phyloP scores from a whole-genome alignment of 768 basidiomycete genomes.

The Hypholoma sublateritium region DNA sequence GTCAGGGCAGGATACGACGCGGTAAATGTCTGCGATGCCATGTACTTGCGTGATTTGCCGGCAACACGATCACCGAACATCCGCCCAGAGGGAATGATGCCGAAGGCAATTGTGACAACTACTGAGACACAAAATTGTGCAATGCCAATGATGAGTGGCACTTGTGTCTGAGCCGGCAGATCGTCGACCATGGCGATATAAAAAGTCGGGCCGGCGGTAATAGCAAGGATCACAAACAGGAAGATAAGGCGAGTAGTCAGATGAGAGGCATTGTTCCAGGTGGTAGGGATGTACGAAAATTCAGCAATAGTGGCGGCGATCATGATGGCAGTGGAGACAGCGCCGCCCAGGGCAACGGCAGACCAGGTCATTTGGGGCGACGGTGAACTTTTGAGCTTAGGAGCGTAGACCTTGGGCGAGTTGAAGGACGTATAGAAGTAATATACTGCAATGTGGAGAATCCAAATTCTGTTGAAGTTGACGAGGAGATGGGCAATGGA shows the following conservation, averaged over 20 bases:
- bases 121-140: conserved; percentile 94
- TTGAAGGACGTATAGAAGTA: conserved; percentile 99
- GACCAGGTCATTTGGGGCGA: conserved; percentile 94
- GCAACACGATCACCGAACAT: conserved; percentile 99
- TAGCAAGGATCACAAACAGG: conserved; percentile 86
- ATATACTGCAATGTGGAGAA: conserved; percentile 88
- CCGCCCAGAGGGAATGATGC: conserved; percentile 89
- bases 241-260: conserved; percentile 92
- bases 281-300: conserved; percentile 96
- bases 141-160: conserved; percentile 89
- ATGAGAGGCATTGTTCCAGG: conserved; percentile 98
- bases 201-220: conserved; percentile 91
- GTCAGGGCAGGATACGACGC: conserved; percentile 89
- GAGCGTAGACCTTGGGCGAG: conserved; percentile 88
- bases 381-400: conserved; percentile 60
- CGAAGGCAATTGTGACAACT: conserved; percentile 79
- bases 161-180: conserved; percentile 50
- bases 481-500: conserved; percentile 91
- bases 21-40: conserved; percentile 98
- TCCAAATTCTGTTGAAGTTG: conserved; percentile 99
- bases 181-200: conserved; percentile 89
- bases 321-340: conserved; percentile 93
- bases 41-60: conserved; percentile 95
- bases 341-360: conserved; percentile 93
- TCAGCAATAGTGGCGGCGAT: conserved; percentile 90